Evolutionary conservation across 768 basidiomycete species (phyloP), one percentile per base, ranked within the genome.

Genomic region (Gymnopilus dilepis): DNA sequence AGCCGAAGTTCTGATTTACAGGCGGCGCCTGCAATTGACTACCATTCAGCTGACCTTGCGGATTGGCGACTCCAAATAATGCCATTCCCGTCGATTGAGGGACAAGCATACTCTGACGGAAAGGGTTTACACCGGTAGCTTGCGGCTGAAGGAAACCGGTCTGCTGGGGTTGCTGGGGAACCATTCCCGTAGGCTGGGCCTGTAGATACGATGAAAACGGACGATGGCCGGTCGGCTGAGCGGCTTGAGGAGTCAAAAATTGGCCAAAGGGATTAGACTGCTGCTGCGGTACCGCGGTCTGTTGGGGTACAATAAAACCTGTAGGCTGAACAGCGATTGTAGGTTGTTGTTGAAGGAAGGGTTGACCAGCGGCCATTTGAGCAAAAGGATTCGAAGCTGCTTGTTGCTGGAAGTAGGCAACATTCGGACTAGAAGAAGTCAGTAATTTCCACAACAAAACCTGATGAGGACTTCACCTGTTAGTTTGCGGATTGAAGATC

Each of bases 321-420:
- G 88, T 89, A 19, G 80, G 76, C 67, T 92, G 91, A 1, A 78
- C 72, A 48, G 79, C 77, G 24, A 84, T 65, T 59, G 80, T 81
- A 41, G 76, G 73, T 31, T 71, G 70, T 62, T 73, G 79, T 61
- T 72, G 76, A 59, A 68, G 70, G 65, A 85, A 81, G 15, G 81
- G 75, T 64, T 85, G 83, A 63, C 82, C 78, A 62, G 80, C 80
- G 50, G 79, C 75, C 74, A 84, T 82, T 58, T 84, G 86, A 52
- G 82, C 73, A 76, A 98, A 98, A 0, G 95, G 95, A 72, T 97
- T 97, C 66, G 85, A 80, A 12, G 76, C 76, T 0, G 81, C 78
- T 70, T 85, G 87, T 58, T 85, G 86, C 53, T 84, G 86, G 73
- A 84, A 82, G 65, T 85, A 82, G 24, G 75, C 76, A 4, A 77